Conservation (phyloP, 169 alveolate species). For the Pseudocohnilembus persalinus region DNA sequence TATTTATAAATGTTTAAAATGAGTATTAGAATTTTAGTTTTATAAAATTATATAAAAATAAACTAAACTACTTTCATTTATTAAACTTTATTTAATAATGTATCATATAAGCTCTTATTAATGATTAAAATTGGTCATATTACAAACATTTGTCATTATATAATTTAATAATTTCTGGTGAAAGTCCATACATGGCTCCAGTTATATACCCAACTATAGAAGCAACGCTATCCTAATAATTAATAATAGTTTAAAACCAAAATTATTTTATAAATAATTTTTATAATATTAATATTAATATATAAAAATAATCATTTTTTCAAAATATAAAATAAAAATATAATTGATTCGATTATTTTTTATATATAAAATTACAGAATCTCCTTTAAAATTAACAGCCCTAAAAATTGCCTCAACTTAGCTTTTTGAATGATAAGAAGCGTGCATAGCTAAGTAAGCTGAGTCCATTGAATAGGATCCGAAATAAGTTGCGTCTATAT, state of each 20-base stretch:
- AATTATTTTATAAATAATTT: no score
- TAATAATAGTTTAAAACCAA: no score
- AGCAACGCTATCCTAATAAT: background rate
- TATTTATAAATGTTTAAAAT: no score
- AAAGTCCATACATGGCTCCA: background rate
- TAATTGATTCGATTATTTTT: no score
- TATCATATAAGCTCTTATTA: background rate
- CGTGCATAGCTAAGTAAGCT: background rate
- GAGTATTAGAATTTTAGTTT: no score
- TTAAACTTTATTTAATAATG: no score
- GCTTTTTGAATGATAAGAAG: background rate
- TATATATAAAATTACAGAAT: background rate
- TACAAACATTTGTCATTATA: background rate
- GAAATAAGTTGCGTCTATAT: background rate
- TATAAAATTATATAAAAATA: no score
- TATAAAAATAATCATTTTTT: no score
- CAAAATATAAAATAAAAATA: no score
- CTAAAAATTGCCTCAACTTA: background rate
- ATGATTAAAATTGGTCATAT: background rate
- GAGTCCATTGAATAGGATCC: background rate
- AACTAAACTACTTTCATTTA: no score
- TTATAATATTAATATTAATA: no score
- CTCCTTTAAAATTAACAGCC: background rate
- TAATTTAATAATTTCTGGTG: background rate
- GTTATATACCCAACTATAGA: background rate